Base-by-base conservation (phyloP, 2,329 filamentous ascomycete species). In the Xylariaceae sp. region DNA sequence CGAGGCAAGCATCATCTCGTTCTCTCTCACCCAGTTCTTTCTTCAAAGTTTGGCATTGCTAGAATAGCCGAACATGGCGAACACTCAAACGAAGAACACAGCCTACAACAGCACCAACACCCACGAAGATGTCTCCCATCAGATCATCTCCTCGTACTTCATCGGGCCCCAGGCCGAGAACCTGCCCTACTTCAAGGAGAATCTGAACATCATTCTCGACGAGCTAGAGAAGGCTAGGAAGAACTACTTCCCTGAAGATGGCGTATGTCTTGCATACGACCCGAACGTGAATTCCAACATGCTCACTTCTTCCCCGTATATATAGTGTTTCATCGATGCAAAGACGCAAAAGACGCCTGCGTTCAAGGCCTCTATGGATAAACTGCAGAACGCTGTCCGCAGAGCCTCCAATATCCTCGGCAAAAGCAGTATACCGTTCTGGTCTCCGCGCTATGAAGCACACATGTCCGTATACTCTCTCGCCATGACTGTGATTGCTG, bases 371-470 rank as follows among this genome's bases (percentile, higher is more conserved):
- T 65, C 67, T 1, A 69, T 67, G 30, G 56, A 64, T 0, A 71
- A 69, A 44, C 64, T 76, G 19, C 60, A 62, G 26, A 67, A 65
- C 7, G 71, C 70, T 2, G 67, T 75, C 1, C 56, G 64, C 35
- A 68, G 67, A 44, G 68, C 71, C 1, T 68, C 72, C 3, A 60
- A 69, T 2, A 61, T 75, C 7, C 60, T 78, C 2, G 73, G 72
- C n/a, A 65, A 69, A 42, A 68, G 72, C 47, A 75, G 72, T 1
- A 72, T 76, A 4, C 75, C 75, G 0, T 77, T 74, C 59, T 78
- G 74, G 72, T 74, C 70, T 1, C 72, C 75, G 1, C 69, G 74
- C 0, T 78, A 78, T 61, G 67, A 74, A 46, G 75, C 67, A 3
- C 76, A 78, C 53, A 78, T 78, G 76, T 71, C 47, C 35, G 71